Base-by-base conservation (phyloP, 441 rosid genomes). In the Manihot esculenta region DNA sequence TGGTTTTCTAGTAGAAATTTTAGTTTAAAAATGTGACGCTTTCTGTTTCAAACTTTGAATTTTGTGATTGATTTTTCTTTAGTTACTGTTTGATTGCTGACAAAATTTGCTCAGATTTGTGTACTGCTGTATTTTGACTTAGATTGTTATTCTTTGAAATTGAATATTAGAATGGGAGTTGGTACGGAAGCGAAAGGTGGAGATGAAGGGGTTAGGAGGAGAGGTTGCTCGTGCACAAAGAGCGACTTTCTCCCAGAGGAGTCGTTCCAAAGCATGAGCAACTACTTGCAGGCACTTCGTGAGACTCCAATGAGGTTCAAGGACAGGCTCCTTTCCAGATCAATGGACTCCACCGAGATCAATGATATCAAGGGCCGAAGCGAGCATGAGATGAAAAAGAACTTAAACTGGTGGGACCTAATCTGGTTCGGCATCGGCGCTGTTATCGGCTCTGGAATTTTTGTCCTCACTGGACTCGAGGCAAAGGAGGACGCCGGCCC, bases 381-480 rank as follows among this genome's bases (percentile, higher is more conserved):
- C 68, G 83, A 83, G 59, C 82, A 92, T 71, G 94, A 94, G 71
- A 94, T 92, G 97, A 94, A 94, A 91, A 89, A 83, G 72, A 90
- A 71, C 48, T 83, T 94, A 15, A 79, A 74, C 0, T 94, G 99
- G 99, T 94, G 97, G 99, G 99, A 94, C 70, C 92, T 94, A 5
- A 88, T 92, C 23, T 92, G 97, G 97, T 94, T 94, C 33, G 97
- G 97, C 0, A 79, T 94, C 21, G 99, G 97, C 1, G 89, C 97
- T 1, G 99, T 92, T 14, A 83, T 94, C 0, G 97, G 97, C 11
- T 82, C 99, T 13, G 97, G 97, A 0, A 92, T 94, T 65, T 94
- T 94, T 57, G 97, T 90, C 24, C 91, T 94, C 50, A 90, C 97
- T 1, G 99, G 97, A 14, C 83, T 82, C 0, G 90, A 90, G 71